Conservation (phyloP, 768 basidiomycete species). For the Kwoniella sp. region DNA sequence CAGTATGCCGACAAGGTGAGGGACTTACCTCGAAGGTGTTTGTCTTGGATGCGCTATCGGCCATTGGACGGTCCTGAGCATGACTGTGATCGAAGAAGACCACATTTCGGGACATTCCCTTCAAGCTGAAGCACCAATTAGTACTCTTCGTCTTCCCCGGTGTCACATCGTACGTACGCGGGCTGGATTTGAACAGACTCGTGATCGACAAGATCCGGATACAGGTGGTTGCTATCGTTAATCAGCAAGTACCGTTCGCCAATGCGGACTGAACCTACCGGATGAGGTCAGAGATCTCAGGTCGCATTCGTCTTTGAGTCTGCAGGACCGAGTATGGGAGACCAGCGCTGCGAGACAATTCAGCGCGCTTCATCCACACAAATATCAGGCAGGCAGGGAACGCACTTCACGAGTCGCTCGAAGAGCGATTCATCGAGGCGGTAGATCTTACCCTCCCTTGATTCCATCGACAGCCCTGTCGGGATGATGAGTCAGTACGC, state of each 20-base stretch:
- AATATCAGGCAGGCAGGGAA: too few relatives aligned
- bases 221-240: not conserved
- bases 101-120: constrained; percentile 67
- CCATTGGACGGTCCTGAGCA: not conserved
- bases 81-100: constrained; percentile 60
- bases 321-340: constrained; percentile 71
- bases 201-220: constrained; percentile 51
- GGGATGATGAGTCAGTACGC: not conserved
- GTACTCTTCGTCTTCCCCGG: not conserved
- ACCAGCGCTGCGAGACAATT: constrained; percentile 51
- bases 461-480: not conserved
- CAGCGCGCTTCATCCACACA: too few relatives aligned
- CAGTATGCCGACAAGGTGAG: not conserved
- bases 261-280: constrained; percentile 56
- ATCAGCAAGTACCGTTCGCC: not conserved
- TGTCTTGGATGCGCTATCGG: not conserved
- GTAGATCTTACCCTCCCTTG: not conserved
- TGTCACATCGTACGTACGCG: not conserved
- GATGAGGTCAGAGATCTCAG: constrained; percentile 67
- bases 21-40: not conserved
- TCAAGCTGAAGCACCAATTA: constrained; percentile 55
- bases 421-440: not conserved
- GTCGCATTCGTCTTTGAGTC: constrained; percentile 76
- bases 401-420: not conserved
- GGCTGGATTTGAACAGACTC: constrained; percentile 56